phyloP scores from a whole-genome alignment of 2,329 filamentous ascomycete genomes.

The Arthrobotrys musiformis region DNA sequence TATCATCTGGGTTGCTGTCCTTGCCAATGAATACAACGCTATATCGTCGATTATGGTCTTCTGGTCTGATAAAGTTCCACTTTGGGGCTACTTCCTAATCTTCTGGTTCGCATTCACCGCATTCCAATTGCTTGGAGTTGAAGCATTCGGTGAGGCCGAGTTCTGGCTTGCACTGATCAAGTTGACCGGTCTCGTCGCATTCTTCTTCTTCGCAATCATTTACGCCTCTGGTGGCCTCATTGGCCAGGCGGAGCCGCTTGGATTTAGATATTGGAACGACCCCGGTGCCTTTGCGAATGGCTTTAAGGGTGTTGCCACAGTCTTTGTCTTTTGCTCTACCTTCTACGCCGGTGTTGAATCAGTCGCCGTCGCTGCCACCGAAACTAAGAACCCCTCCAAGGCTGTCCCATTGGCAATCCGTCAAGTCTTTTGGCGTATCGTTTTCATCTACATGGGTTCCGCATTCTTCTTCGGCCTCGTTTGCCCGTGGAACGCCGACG shows the following conservation, averaged over 20 bases:
- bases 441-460: conserved; percentile 74
- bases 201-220: conserved; percentile 80
- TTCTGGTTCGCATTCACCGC: conserved; percentile 78
- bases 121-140: conserved; percentile 77
- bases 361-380: conserved; percentile 80
- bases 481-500: conserved; percentile 74
- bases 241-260: conserved; percentile 70
- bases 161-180: conserved; percentile 83
- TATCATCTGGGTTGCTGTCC: conserved; percentile 80
- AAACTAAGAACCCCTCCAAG: conserved; percentile 77
- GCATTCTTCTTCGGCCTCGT: conserved; percentile 81
- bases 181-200: conserved; percentile 77
- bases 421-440: conserved; percentile 79
- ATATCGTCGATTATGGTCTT: conserved; percentile 80
- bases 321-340: conserved; percentile 71
- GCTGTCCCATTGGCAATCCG: conserved; percentile 78
- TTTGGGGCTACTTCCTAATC: conserved; percentile 75
- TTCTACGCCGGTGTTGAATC: conserved; percentile 79
- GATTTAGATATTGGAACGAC: conserved; percentile 76
- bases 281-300: conserved; percentile 76
- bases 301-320: conserved; percentile 72
- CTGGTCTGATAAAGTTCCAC: conserved; percentile 71
- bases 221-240: conserved; percentile 76
- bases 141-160: conserved; percentile 79
- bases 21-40: conserved; percentile 77